Percentiles rank a stretch among this genome's conserved stretches.
phyloP scores from a whole-genome alignment of 139 green algal species.

The Tetradesmus lagerheimii region DNA sequence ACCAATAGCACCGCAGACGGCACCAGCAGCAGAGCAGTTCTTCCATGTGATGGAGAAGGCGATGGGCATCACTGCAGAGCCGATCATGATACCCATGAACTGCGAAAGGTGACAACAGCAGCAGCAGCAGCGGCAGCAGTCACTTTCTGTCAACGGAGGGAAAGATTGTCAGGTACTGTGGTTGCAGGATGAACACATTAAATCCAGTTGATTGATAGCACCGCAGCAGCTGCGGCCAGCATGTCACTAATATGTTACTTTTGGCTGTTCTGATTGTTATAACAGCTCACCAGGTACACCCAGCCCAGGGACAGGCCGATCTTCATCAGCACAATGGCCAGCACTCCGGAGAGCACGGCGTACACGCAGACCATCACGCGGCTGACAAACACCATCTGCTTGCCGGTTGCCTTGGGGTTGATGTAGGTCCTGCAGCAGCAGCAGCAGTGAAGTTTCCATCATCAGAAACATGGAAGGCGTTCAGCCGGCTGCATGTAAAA shows the following conservation, averaged over 20 bases:
- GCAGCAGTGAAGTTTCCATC: neutral
- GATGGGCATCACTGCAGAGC: slow-evolving; percentile 90
- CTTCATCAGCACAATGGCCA: slow-evolving; percentile 88
- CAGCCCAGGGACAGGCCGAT: slow-evolving; percentile 82
- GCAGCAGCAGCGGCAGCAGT: neutral
- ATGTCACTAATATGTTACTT: slow-evolving; percentile 21
- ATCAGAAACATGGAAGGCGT: no score
- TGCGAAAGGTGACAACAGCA: neutral
- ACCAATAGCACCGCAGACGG: slow-evolving; percentile 74
- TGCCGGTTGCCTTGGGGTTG: slow-evolving; percentile 82
- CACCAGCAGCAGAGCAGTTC: slow-evolving; percentile 74
- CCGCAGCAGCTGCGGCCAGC: slow-evolving; percentile 35
- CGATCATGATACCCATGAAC: slow-evolving; percentile 90
- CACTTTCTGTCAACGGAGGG: no score
- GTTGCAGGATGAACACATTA: no score
- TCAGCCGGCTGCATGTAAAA: no score
- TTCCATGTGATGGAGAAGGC: slow-evolving; percentile 80
- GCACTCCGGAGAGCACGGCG: slow-evolving; percentile 77
- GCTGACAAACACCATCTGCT: slow-evolving; percentile 81
- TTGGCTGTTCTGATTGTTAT: neutral
- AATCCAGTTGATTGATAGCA: neutral
- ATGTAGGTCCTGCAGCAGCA: slow-evolving; percentile 66
- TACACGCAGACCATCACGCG: slow-evolving; percentile 72
- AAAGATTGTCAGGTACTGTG: no score
- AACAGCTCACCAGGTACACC: slow-evolving; percentile 80